phyloP scores from a whole-genome alignment of 1,284 basidiomycete species.

The Porogramme epimiltina region DNA sequence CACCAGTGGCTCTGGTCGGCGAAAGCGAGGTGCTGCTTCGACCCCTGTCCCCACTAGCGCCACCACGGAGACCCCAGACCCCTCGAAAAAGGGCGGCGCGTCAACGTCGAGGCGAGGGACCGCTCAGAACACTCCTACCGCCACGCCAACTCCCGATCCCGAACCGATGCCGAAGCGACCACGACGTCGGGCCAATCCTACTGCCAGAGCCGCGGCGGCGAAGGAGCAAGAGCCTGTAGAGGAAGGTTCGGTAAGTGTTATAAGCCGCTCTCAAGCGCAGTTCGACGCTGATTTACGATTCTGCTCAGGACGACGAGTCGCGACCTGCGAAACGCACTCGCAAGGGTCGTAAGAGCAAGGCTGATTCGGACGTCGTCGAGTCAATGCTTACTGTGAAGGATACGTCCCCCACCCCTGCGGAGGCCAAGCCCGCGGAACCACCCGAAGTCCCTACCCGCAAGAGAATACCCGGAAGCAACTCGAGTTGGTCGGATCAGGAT shows the following conservation, averaged over 20 bases:
- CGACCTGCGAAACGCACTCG: slow-evolving; percentile 35
- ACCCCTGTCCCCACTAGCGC: slow-evolving; percentile 5
- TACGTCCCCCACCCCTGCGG: slow-evolving; percentile 14
- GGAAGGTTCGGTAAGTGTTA: slow-evolving; percentile 30
- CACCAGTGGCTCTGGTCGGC: slow-evolving; percentile 17
- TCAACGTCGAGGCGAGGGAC: slow-evolving; percentile 42
- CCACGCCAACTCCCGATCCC: slow-evolving; percentile 60
- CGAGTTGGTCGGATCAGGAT: slow-evolving; percentile 60
- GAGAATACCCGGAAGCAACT: slow-evolving; percentile 29
- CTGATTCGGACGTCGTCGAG: slow-evolving; percentile 15
- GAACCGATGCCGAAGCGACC: slow-evolving; percentile 55
- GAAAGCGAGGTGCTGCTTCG: slow-evolving; percentile 16
- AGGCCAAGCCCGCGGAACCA: slow-evolving; percentile 33
- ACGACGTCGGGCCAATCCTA: slow-evolving; percentile 34
- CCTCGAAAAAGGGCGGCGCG: slow-evolving; percentile 24
- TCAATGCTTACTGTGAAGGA: slow-evolving; percentile 23
- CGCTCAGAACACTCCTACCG: slow-evolving; percentile 44
- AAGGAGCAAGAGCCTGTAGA: slow-evolving; percentile 37
- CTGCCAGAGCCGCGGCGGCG: slow-evolving; percentile 29
- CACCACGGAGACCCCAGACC: slow-evolving; percentile 30
- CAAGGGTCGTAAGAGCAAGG: slow-evolving; percentile 31
- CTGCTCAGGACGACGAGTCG: slow-evolving; percentile 26
- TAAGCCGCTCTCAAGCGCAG: background rate
- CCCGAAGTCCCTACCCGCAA: slow-evolving; percentile 38
- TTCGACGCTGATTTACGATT: background rate